Base-by-base conservation (phyloP, 2,329 filamentous ascomycete species). In the Aureobasidium musti region DNA sequence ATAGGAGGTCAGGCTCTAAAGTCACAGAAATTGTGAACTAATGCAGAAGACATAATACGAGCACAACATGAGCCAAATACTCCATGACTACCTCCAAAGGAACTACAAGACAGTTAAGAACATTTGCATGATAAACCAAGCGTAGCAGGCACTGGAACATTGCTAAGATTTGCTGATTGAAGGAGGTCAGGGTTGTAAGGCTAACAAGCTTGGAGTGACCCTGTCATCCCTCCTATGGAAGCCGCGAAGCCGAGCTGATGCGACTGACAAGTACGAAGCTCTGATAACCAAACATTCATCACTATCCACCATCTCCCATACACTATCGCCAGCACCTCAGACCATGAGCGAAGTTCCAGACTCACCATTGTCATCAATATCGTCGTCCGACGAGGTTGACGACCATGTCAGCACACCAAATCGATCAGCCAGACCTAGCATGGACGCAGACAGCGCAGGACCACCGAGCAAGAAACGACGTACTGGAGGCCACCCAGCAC, bases 301-400 rank as follows among this genome's bases (percentile, higher is more conserved):
- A 26, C 13, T n/a, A 49, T 11, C 6, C 19, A 11, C 49, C 14
- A 37, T n/a, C 14, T 30, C 39, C 11, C 28, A 33, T 10, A 49
- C 30, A n/a, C 30, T 10, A 49, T 41, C 33, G 26, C 21, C 49
- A 54, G 28, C 26, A 2, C 3, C 11, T 11, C 11, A n/a, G 10
- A 60, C 26, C 23, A 69, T 60, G 61, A 67, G 63, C 39, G 59
- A 64, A 37, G 23, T 57, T 26, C 66, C 68, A 10, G 68, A 69
- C 30, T 69, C 68, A 43, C 68, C 68, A 19, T 84, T 90, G 71
- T 89, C 87, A 60, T 86, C 86, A 68, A 83, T 88, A 69, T 84
- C 83, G 69, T 87, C 85, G 54, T 64, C 64, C 13, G 87, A 87
- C 71, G 84, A 86, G 74, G 82, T 82, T 74, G 86, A 86, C 72